Evolutionary conservation across 2,329 filamentous ascomycete species (phyloP).

Genomic region (Exophiala bonariae): DNA sequence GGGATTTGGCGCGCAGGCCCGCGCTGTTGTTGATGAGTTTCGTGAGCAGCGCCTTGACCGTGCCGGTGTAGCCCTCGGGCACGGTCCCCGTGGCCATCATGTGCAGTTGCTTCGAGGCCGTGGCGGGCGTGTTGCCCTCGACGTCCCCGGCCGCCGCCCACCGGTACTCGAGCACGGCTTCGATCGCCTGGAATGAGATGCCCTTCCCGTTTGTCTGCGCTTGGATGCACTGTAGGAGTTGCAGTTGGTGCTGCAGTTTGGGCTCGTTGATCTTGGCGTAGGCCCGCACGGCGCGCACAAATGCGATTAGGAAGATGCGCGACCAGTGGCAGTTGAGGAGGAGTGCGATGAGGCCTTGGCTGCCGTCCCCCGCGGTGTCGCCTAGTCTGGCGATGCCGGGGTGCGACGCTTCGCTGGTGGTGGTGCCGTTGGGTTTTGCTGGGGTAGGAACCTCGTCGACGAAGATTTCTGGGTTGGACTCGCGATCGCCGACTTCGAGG

Average conservation of each 20-base stretch:
- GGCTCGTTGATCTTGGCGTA: slow-evolving; percentile 48
- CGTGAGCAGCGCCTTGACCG: slow-evolving; percentile 66
- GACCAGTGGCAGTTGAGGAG: slow-evolving; percentile 74
- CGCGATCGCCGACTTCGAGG: slow-evolving; percentile 42
- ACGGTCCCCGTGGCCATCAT: slow-evolving; percentile 29
- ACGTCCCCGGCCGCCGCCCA: slow-evolving; percentile 30
- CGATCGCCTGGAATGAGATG: slow-evolving; percentile 22
- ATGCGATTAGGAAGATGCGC: slow-evolving; percentile 68
- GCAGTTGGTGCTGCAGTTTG: slow-evolving; percentile 56
- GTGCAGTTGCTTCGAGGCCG: slow-evolving; percentile 22
- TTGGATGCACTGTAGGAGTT: slow-evolving; percentile 51
- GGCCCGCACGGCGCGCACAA: slow-evolving; percentile 29
- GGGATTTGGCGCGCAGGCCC: slow-evolving; percentile 59
- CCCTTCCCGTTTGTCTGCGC: slow-evolving; percentile 24
- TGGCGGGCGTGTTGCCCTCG: slow-evolving; percentile 22
- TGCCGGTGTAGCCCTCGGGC: slow-evolving; percentile 34
- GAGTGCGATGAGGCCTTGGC: slow-evolving; percentile 41
- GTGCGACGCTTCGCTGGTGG: too few species aligned
- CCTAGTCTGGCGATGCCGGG: slow-evolving; percentile 9
- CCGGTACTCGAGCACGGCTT: slow-evolving; percentile 23
- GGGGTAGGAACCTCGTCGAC: slow-evolving; percentile 1
- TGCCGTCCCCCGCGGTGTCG: slow-evolving; percentile 24
- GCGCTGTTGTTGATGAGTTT: slow-evolving; percentile 65
- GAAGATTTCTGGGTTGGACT: slow-evolving; percentile 27
- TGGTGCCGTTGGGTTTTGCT: slow-evolving; percentile 4